Percentiles rank a stretch among this genome's conserved stretches.
Evolutionary conservation across 257 asterid genomes (phyloP).

Genomic region (Lantana camara): DNA sequence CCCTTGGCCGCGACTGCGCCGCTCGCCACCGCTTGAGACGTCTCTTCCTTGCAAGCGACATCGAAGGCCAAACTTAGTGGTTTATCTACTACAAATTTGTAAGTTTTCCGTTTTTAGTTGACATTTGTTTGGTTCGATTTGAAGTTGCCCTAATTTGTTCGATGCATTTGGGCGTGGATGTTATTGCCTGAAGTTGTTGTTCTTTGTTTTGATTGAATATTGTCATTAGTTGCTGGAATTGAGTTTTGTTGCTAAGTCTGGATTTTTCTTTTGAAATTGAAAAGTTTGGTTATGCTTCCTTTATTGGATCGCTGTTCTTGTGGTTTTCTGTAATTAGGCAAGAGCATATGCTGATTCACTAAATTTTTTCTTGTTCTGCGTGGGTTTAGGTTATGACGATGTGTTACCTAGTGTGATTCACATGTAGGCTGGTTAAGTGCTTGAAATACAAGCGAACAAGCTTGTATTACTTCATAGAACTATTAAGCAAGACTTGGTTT

Average conservation of each 20-base stretch:
- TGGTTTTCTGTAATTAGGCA: neutral
- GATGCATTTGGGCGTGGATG: neutral
- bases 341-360: neutral
- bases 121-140: neutral
- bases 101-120: neutral
- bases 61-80: neutral
- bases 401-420: neutral
- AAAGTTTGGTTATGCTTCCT: neutral
- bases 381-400: neutral
- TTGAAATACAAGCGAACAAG: neutral
- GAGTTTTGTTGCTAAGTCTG: neutral
- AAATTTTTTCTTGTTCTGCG: neutral
- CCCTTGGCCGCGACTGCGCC: conserved; percentile 5
- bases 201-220: neutral
- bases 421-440: neutral
- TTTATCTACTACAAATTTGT: neutral
- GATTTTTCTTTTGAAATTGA: neutral
- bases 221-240: neutral
- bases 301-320: neutral
- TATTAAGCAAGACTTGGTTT: neutral
- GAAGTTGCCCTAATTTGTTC: conserved; percentile 14
- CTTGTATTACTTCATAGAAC: neutral
- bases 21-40: conserved; percentile 13
- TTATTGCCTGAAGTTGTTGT: neutral
- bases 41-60: conserved; percentile 5